phyloP scores from a whole-genome alignment of 1,284 basidiomycete species.

The Boletus sp. region DNA sequence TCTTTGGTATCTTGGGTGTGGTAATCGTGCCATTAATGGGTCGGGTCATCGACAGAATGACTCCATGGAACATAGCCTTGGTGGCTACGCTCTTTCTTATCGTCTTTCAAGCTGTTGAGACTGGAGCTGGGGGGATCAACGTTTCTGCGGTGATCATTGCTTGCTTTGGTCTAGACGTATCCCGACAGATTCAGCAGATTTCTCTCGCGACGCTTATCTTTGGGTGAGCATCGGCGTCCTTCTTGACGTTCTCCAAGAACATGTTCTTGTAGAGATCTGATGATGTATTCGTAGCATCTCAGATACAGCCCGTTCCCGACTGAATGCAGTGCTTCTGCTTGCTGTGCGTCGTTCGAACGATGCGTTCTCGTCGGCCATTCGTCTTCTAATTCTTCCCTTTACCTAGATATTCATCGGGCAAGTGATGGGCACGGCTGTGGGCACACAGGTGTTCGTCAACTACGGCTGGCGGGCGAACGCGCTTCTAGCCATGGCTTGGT shows the following conservation, averaged over 20 bases:
- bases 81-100: conserved; percentile 37
- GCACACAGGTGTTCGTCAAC: conserved; percentile 47
- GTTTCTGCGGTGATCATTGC: conserved; percentile 47
- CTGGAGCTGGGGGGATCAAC: conserved; percentile 44
- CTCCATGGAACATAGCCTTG: conserved; percentile 51
- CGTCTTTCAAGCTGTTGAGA: conserved; percentile 41
- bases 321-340: conserved; percentile 17
- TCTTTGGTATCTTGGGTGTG: conserved; percentile 50
- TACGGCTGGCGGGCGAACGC: conserved; percentile 51
- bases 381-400: not conserved
- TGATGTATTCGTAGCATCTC: conserved; percentile 14
- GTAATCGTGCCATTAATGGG: conserved; percentile 50
- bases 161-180: conserved; percentile 47
- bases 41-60: conserved; percentile 47
- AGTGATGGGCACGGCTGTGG: conserved; percentile 51
- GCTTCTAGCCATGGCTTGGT: conserved; percentile 44
- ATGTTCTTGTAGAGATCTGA: not conserved
- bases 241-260: not conserved
- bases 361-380: not conserved
- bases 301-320: conserved; percentile 19
- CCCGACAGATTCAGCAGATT: conserved; percentile 47
- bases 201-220: conserved; percentile 42
- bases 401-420: conserved; percentile 43
- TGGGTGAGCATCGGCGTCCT: conserved; percentile 3
- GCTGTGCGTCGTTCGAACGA: conserved; percentile 7